phyloP scores from a whole-genome alignment of 1,284 basidiomycete genomes.

The Hemileia vastatrix region DNA sequence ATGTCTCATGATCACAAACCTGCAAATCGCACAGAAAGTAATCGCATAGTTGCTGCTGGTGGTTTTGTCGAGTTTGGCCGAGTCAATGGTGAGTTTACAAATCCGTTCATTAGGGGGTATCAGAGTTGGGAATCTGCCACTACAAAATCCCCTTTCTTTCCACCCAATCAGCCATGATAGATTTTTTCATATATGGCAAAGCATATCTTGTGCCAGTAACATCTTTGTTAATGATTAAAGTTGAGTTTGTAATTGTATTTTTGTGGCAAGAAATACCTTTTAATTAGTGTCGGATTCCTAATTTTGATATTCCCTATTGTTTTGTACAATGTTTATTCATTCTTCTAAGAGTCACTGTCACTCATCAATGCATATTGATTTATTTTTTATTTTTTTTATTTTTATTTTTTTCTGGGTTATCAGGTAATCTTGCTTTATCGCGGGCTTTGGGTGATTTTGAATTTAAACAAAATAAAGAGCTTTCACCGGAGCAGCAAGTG shows the following conservation, averaged over 20 bases:
- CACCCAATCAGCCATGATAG: not conserved
- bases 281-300: no score
- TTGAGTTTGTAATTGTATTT: no score
- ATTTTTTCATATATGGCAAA: not conserved
- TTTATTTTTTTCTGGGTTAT: conserved; percentile 4
- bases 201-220: no score
- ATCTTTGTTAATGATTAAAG: no score
- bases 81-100: conserved; percentile 81
- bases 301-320: no score
- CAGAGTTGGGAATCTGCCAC: no score
- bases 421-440: conserved; percentile 90
- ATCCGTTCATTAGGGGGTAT: not conserved
- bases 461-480: conserved; percentile 83
- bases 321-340: not conserved
- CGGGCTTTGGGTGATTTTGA: conserved; percentile 96
- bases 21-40: conserved; percentile 69
- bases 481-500: conserved; percentile 80
- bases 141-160: no score
- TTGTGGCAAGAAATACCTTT: no score
- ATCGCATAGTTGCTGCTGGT: conserved; percentile 81
- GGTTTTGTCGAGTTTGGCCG: conserved; percentile 96
- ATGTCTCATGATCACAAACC: conserved; percentile 97
- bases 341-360: not conserved
- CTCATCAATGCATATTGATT: not conserved
- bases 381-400: conserved; percentile 6